Percentiles rank a stretch among this genome's conserved stretches.
Conservation (phyloP, 306 rosid genomes). For the Delonix regia region DNA sequence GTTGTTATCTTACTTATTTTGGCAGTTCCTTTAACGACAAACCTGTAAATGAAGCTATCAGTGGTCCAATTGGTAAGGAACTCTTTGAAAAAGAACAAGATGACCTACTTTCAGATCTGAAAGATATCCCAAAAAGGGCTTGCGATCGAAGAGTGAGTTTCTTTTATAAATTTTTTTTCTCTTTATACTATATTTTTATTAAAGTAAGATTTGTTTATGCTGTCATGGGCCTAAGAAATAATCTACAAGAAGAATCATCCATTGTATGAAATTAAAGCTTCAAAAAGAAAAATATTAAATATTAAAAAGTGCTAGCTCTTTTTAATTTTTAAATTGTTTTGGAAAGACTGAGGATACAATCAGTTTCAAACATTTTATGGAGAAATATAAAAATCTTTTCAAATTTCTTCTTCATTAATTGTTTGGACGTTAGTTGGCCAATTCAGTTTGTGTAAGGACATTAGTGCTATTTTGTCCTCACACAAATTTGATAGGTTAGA, state of each 20-base stretch:
- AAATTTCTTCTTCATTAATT: neutral
- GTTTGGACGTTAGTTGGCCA: neutral
- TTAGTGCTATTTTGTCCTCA: neutral
- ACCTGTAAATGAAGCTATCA: slow-evolving; percentile 52
- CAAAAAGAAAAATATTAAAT: neutral
- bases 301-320: neutral
- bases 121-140: slow-evolving; percentile 92
- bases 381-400: neutral
- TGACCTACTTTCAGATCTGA: slow-evolving; percentile 84
- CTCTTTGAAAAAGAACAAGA: slow-evolving; percentile 93
- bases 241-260: neutral
- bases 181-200: neutral
- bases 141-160: slow-evolving; percentile 89
- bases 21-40: slow-evolving; percentile 93
- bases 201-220: neutral
- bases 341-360: neutral
- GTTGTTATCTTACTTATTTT: neutral
- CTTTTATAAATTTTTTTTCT: neutral
- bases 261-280: neutral
- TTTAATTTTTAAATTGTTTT: too few relatives aligned
- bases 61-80: slow-evolving; percentile 80
- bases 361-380: neutral
- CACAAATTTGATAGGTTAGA: neutral
- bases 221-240: neutral
- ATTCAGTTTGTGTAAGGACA: too few relatives aligned